A percentile compares a stretch with the other conserved stretches of the same genome.
Evolutionary conservation across 768 basidiomycete species (phyloP).

Genomic region (Xerocomellus chrysenteron): DNA sequence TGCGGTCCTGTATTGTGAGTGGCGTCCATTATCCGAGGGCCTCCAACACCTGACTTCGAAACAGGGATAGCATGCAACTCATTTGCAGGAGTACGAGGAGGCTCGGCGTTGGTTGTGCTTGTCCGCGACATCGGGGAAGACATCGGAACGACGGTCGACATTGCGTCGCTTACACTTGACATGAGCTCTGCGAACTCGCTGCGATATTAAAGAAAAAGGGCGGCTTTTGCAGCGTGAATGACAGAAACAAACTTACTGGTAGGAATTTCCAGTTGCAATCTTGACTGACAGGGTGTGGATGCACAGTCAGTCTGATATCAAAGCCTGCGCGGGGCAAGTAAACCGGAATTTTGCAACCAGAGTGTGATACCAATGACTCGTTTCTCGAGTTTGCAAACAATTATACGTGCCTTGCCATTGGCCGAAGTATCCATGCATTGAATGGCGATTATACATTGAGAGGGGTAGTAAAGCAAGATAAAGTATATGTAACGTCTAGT

Average conservation of each 20-base stretch:
- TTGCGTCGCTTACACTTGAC: conserved; percentile 16
- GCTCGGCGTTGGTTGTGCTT: conserved; percentile 1
- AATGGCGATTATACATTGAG: conserved; percentile 38
- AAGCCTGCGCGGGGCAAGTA: background rate
- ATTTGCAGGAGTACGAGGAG: background rate
- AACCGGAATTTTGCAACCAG: background rate
- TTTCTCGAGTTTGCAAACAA: background rate
- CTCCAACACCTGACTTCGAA: conserved; percentile 14
- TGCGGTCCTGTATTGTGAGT: background rate
- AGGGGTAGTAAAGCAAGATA: conserved; percentile 33
- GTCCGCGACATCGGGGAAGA: conserved; percentile 12
- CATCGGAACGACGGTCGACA: conserved; percentile 13
- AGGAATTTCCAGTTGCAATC: conserved; percentile 4
- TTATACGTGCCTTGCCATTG: conserved; percentile 26
- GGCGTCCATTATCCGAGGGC: conserved; percentile 20
- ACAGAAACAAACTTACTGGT: conserved; percentile 1
- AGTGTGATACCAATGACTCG: background rate
- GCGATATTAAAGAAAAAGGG: background rate
- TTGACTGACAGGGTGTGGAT: background rate
- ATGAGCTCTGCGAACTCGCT: conserved; percentile 6
- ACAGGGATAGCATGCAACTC: background rate
- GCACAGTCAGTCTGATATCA: conserved; percentile 7
- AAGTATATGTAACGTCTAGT: conserved; percentile 46
- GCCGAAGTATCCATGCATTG: conserved; percentile 32
- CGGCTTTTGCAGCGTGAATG: background rate